Conservation (phyloP, 2,329 filamentous ascomycete genomes). For the Ramichloridium luteum region DNA sequence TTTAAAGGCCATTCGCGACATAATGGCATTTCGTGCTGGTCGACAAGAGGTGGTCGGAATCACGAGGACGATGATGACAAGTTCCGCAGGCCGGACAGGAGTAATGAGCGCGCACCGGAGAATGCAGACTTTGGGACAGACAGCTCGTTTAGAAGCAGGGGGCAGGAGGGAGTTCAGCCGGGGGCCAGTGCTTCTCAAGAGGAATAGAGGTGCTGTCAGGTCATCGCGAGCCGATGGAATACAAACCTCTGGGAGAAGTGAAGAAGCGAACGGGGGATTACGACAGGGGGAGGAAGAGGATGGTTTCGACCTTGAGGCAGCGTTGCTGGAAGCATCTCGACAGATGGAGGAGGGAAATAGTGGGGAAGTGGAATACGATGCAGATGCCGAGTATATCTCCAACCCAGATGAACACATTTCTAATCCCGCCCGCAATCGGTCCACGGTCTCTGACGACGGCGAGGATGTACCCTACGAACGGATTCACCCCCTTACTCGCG, state of each 20-base stretch:
- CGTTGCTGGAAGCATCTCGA: not conserved
- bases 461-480: slow-evolving; percentile 33
- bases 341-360: slow-evolving; percentile 1
- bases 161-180: not conserved
- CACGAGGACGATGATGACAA: not conserved
- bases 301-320: no score
- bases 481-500: slow-evolving; percentile 60
- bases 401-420: slow-evolving; percentile 11
- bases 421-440: no score
- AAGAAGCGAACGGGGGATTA: not conserved
- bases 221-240: no score
- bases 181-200: no score
- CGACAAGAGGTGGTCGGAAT: no score
- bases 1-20: not conserved
- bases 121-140: not conserved
- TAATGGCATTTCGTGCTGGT: not conserved
- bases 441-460: slow-evolving; percentile 14
- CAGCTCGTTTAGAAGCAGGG: not conserved
- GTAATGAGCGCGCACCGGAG: not conserved
- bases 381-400: slow-evolving; percentile 11
- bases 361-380: slow-evolving; percentile 36
- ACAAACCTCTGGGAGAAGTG: no score
- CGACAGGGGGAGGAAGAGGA: not conserved
- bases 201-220: no score
- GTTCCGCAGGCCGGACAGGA: not conserved